A percentile compares a stretch with the other conserved stretches of the same genome.
Conservation (phyloP, 1,284 basidiomycete species). For the Phylloporus sp. region DNA sequence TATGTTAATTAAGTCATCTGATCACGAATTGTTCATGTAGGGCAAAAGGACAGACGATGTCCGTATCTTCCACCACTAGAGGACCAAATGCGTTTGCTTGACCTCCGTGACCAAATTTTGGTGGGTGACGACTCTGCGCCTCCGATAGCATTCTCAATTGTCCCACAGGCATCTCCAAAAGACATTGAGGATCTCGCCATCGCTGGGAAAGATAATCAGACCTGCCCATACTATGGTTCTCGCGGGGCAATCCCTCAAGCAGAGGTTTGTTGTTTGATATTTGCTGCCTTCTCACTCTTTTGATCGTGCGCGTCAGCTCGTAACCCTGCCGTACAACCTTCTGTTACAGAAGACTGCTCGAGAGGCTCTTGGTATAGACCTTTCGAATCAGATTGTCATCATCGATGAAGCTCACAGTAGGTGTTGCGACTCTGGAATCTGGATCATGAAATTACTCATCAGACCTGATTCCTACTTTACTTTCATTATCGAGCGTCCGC, state of each 20-base stretch:
- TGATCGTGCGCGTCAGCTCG: constrained; percentile 60
- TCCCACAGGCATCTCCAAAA: constrained; percentile 78
- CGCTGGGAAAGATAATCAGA: constrained; percentile 70
- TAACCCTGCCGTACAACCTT: constrained; percentile 94
- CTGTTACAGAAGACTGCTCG: constrained; percentile 86
- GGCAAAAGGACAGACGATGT: constrained; percentile 76
- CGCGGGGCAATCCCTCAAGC: constrained; percentile 88
- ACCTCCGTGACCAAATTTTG: constrained; percentile 89
- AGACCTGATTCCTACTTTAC: constrained; percentile 89
- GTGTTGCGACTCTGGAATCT: constrained; percentile 38
- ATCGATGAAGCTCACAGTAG: constrained; percentile 97
- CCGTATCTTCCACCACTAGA: constrained; percentile 80
- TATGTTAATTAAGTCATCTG: constrained; percentile 5
- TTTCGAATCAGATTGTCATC: constrained; percentile 85
- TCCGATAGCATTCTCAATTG: constrained; percentile 5
- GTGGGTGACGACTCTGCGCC: constrained; percentile 51
- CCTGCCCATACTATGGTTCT: constrained; percentile 95
- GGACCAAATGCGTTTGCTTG: constrained; percentile 79
- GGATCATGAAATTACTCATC: constrained; percentile 9
- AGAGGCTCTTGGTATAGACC: constrained; percentile 86
- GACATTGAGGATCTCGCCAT: constrained; percentile 94
- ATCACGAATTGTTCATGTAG: constrained; percentile 39
- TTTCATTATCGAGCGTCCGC: constrained; percentile 83
- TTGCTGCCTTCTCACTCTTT: not conserved
- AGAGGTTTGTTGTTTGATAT: constrained; percentile 63